phyloP scores from a whole-genome alignment of 331 rosid genomes.

The Saraca asoca region DNA sequence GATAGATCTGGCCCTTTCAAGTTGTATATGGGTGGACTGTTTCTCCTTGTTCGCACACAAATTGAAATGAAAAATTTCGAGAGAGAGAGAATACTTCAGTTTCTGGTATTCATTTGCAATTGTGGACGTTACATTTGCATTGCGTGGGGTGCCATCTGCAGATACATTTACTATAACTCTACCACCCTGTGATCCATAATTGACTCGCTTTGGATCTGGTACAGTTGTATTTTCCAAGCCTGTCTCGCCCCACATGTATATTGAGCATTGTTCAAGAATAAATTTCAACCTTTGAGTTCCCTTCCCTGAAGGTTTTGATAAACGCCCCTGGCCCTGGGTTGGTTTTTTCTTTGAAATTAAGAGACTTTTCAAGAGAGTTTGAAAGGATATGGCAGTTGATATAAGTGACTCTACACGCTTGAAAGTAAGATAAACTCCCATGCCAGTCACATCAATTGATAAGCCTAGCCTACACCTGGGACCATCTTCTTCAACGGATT shows the following conservation, averaged over 20 bases:
- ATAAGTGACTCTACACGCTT: slow-evolving; percentile 83
- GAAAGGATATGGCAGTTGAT: slow-evolving; percentile 78
- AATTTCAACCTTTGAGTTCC: slow-evolving; percentile 75
- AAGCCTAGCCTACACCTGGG: slow-evolving; percentile 64
- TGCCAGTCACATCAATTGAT: slow-evolving; percentile 85
- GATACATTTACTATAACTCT: slow-evolving; percentile 59
- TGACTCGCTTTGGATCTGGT: slow-evolving; percentile 90
- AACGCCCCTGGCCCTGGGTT: slow-evolving; percentile 60
- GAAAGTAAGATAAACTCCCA: slow-evolving; percentile 70
- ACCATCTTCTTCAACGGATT: slow-evolving; percentile 68
- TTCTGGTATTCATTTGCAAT: slow-evolving; percentile 59
- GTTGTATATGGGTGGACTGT: slow-evolving; percentile 81
- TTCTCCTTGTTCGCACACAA: slow-evolving; percentile 83
- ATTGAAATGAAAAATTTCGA: slow-evolving; percentile 82
- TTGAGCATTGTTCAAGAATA: slow-evolving; percentile 81
- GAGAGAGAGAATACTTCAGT: slow-evolving; percentile 74
- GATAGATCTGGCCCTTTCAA: slow-evolving; percentile 85
- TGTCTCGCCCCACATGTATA: slow-evolving; percentile 72
- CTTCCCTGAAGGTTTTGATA: slow-evolving; percentile 73
- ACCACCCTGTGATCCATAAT: slow-evolving; percentile 98
- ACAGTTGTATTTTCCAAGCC: slow-evolving; percentile 71
- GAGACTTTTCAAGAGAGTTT: slow-evolving; percentile 64
- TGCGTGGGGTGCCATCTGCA: slow-evolving; percentile 85
- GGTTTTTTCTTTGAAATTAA: slow-evolving; percentile 63
- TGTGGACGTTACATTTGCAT: slow-evolving; percentile 74